These are phyloP conservation scores for Cryptococcus floricola DNA, from an alignment of 1,284 basidiomycete genomes.

Conservation along the genomic window DNA sequence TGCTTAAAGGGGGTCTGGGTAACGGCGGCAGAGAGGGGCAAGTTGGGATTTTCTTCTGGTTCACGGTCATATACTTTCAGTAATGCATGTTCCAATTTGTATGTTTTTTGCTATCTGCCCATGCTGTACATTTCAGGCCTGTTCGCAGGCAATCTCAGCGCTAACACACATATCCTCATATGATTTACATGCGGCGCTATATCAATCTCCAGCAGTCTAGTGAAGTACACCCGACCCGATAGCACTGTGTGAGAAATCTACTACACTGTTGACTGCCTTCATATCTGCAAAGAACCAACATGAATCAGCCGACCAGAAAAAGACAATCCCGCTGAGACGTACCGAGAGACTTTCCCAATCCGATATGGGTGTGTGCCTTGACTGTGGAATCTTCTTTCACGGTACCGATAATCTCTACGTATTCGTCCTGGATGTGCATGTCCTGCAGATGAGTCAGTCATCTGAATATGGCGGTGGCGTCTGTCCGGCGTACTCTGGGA, in stretches of 20 bases:
- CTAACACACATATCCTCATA: too few species aligned
- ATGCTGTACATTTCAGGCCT: too few species aligned
- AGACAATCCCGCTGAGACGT: slow-evolving; percentile 31
- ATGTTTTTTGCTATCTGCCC: background rate
- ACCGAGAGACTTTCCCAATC: slow-evolving; percentile 67
- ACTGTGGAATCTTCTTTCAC: slow-evolving; percentile 61
- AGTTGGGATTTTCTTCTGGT: background rate
- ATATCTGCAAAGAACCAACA: slow-evolving; percentile 24
- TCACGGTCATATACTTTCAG: background rate
- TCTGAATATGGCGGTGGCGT: background rate
- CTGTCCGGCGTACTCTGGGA: slow-evolving; percentile 49
- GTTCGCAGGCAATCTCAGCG: too few species aligned
- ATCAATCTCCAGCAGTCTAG: background rate
- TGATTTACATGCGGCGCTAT: too few species aligned
- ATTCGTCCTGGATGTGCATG: slow-evolving; percentile 56
- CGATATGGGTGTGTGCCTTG: slow-evolving; percentile 60
- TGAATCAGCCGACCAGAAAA: background rate
- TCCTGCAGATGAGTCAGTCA: slow-evolving; percentile 48
- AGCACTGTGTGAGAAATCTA: slow-evolving; percentile 37
- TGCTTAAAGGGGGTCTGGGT: slow-evolving; percentile 51
- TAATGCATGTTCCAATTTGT: background rate
- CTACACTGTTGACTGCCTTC: slow-evolving; percentile 42
- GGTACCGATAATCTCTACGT: slow-evolving; percentile 70
- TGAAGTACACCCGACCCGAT: slow-evolving; percentile 42
- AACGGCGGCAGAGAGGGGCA: background rate